Conservation (phyloP, 345 rosid species). For the Salix viminalis region DNA sequence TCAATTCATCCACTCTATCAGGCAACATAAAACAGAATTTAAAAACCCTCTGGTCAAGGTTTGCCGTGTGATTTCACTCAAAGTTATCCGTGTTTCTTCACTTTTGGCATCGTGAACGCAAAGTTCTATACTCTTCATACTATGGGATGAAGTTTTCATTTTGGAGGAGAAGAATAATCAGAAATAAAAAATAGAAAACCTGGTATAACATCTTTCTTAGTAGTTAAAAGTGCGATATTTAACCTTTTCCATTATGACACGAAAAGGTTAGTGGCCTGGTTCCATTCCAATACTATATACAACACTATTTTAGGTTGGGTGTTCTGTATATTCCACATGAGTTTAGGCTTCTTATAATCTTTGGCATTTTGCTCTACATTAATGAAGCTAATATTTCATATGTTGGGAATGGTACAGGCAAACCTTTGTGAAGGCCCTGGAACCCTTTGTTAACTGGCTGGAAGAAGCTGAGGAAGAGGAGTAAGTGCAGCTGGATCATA, state of each 20-base stretch:
- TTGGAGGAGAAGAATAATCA: neutral
- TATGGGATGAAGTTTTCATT: neutral
- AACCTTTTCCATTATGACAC: neutral
- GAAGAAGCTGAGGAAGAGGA: slow-evolving; percentile 99
- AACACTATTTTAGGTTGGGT: neutral
- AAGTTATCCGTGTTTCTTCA: neutral
- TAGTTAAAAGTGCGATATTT: neutral
- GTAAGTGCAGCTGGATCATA: slow-evolving; percentile 18
- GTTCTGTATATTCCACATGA: neutral
- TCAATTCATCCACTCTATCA: neutral
- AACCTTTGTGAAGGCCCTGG: slow-evolving; percentile 85
- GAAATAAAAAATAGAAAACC: neutral
- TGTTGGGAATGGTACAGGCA: slow-evolving; percentile 40
- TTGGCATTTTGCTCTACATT: neutral
- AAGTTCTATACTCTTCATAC: neutral
- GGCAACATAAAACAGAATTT: neutral
- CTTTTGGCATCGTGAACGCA: neutral
- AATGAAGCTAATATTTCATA: neutral
- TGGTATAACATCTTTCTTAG: neutral
- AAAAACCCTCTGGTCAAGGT: neutral
- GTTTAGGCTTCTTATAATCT: neutral
- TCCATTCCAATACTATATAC: neutral
- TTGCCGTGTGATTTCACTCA: neutral
- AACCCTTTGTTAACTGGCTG: slow-evolving; percentile 95
- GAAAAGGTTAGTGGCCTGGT: neutral